Evolutionary conservation across 306 rosid genomes (phyloP).

Genomic region (Casuarina glauca): DNA sequence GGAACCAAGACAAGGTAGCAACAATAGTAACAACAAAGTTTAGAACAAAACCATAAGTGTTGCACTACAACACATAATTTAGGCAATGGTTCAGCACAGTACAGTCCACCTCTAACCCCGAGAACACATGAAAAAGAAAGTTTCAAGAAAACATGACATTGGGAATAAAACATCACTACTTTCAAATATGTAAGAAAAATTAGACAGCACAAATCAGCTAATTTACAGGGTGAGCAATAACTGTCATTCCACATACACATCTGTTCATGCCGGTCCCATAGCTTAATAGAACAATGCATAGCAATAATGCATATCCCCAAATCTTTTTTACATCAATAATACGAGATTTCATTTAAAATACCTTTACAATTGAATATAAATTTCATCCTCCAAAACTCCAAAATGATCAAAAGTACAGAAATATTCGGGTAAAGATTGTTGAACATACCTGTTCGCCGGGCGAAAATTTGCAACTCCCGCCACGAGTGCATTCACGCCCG

Average conservation of each 20-base stretch:
- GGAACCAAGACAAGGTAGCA: background rate
- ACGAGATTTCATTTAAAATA: background rate
- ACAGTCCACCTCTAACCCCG: background rate
- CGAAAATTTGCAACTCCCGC: slow-evolving; percentile 86
- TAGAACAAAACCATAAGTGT: too few species aligned
- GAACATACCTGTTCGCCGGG: slow-evolving; percentile 74
- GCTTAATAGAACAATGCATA: background rate
- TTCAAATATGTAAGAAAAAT: background rate
- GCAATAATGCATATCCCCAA: background rate
- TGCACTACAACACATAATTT: too few species aligned
- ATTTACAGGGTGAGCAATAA: background rate
- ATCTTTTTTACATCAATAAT: background rate
- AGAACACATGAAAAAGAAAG: background rate
- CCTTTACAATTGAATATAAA: too few species aligned
- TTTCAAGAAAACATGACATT: background rate
- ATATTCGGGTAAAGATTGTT: background rate
- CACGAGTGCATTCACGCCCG: slow-evolving; percentile 79
- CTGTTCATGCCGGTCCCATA: background rate
- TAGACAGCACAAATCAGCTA: background rate
- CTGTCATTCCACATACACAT: background rate
- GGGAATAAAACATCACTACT: background rate
- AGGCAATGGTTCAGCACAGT: background rate
- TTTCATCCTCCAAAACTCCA: too few species aligned
- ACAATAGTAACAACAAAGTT: too few species aligned
- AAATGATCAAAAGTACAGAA: background rate